Percentiles rank a stretch among this genome's conserved stretches.
Conservation (phyloP, 176 grass and related monocot genomes). For the Ensete glaucum region DNA sequence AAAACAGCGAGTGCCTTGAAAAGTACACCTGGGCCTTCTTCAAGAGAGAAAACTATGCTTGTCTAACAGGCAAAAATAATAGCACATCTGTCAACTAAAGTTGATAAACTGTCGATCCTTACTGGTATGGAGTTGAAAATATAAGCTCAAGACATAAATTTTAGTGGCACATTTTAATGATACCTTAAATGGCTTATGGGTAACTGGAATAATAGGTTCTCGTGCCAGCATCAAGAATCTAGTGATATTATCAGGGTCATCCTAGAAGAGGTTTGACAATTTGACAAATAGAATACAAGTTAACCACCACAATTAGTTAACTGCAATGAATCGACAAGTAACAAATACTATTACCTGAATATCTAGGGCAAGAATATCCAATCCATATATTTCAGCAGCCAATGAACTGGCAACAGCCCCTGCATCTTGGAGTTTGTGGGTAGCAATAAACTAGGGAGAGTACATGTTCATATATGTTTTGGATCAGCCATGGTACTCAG, state of each 20-base stretch:
- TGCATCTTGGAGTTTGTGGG: slow-evolving; percentile 54
- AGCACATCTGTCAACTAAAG: neutral
- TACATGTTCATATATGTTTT: neutral
- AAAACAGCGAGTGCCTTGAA: slow-evolving; percentile 84
- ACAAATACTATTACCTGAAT: slow-evolving; percentile 51
- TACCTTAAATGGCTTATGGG: slow-evolving; percentile 81
- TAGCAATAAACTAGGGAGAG: slow-evolving; percentile 41
- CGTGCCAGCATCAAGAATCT: slow-evolving; percentile 74
- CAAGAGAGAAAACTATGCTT: slow-evolving; percentile 88
- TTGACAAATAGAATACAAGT: neutral
- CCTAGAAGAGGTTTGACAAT: slow-evolving; percentile 18
- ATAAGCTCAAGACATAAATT: neutral
- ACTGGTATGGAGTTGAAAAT: slow-evolving; percentile 9
- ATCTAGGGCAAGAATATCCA: slow-evolving; percentile 73
- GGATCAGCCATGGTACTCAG: neutral
- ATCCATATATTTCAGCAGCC: slow-evolving; percentile 67
- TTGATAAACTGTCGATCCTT: neutral
- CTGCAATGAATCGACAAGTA: neutral
- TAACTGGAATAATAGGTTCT: slow-evolving; percentile 74
- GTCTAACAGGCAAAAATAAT: slow-evolving; percentile 28
- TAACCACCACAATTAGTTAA: neutral
- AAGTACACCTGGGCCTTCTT: slow-evolving; percentile 82
- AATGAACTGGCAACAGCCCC: slow-evolving; percentile 71
- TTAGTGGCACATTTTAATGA: neutral
- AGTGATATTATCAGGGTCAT: slow-evolving; percentile 74